Evolutionary conservation across 164 flowering plant genomes (phyloP), one percentile per base, ranked within the genome.

Genomic region (Vitis rotundifolia): DNA sequence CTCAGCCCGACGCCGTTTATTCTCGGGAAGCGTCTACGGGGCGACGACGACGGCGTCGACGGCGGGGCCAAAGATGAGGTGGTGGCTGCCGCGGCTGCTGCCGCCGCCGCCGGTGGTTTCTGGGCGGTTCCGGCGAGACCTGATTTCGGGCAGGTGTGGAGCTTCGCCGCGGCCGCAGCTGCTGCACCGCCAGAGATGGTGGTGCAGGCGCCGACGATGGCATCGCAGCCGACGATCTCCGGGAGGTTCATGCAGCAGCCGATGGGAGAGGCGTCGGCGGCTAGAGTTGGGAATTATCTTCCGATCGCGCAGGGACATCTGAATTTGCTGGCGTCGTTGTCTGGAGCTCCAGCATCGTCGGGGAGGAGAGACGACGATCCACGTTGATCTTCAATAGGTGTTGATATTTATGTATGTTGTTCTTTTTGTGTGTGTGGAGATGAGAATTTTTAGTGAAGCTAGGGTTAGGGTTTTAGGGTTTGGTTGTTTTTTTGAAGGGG

Each of bases 51-150:
- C 1, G 74, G 55, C 19, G 78, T 63, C 29, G 78, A 70, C 49
- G 77, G 59, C 5, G 83, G 44, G 44, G 44, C 44, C 6, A 37
- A 37, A 6, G 44, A 37, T 37, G 44, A 37, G 44, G 44, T 37
- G 44, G 44, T 37, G 3, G 44, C 44, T 0, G 44, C 44, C 44
- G 44, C 44, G 44, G 44, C 82, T 7, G 52, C 79, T 0, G 68
- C 69, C 8, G 77, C 75, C 3, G 82, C 79, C 1, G 50, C 64
- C 0, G 87, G 85, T 0, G 93, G 91, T 1, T 90, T 90, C 66
- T 91, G 97, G 96, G 98, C 97, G 0, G 22, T 92, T 5, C 96
- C 96, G 1, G 88, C 92, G 0, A 73, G 96, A 75, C 84, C 97
- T 8, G 94, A 91, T 61, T 86, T 83, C 11, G 91, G 93, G 8